Evolutionary conservation across 305 asterid species (phyloP).

Genomic region (Caryopteris hybrid): DNA sequence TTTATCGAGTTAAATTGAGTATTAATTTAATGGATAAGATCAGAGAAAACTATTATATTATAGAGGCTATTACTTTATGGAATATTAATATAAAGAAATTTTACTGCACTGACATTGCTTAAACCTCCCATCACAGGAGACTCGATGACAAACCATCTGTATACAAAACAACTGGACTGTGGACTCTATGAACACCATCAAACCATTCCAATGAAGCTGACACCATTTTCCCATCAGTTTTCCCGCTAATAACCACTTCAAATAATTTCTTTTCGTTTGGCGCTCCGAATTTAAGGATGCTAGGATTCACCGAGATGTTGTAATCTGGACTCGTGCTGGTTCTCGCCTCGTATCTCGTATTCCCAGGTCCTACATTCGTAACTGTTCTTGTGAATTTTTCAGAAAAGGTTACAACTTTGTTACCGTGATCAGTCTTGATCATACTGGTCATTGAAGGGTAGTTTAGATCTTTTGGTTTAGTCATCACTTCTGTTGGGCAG

Average conservation of each 20-base stretch:
- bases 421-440: not conserved
- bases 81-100: no score
- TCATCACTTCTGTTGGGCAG: slow-evolving; percentile 4
- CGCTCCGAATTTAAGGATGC: slow-evolving; percentile 13
- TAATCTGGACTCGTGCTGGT: slow-evolving; percentile 17
- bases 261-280: slow-evolving; percentile 26
- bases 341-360: slow-evolving; percentile 19
- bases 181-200: slow-evolving; percentile 33
- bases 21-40: no score
- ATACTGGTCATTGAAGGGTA: slow-evolving; percentile 32
- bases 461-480: slow-evolving; percentile 23
- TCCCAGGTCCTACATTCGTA: slow-evolving; percentile 25
- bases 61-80: no score
- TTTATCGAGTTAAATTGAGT: no score
- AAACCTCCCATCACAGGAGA: no score
- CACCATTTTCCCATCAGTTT: not conserved
- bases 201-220: slow-evolving; percentile 38
- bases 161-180: slow-evolving; percentile 38
- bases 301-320: slow-evolving; percentile 14
- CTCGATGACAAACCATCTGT: not conserved
- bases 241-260: slow-evolving; percentile 26
- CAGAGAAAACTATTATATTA: no score
- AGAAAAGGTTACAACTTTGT: not conserved
- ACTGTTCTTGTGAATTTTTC: slow-evolving; percentile 23
- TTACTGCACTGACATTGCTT: no score